Evolutionary conservation across 345 rosid genomes (phyloP).

Genomic region (Syzygium jambos): DNA sequence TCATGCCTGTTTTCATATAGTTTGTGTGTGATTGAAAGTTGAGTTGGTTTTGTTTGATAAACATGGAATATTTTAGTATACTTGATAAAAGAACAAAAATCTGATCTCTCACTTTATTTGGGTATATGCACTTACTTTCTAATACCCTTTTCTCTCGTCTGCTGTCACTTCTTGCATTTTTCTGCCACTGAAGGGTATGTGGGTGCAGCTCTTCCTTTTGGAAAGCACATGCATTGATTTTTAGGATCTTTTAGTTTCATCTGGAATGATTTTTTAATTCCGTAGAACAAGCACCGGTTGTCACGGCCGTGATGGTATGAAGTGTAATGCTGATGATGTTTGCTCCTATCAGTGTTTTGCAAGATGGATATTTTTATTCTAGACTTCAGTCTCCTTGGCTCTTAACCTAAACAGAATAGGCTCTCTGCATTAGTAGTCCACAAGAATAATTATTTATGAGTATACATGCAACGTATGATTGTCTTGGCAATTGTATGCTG

Average conservation of each 20-base stretch:
- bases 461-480: not conserved
- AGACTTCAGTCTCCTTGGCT: not conserved
- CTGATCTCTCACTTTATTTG: not conserved
- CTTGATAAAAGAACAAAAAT: not conserved
- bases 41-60: not conserved
- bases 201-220: not conserved
- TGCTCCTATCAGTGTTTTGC: not conserved
- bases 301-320: not conserved
- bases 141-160: not conserved
- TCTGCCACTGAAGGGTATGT: not conserved
- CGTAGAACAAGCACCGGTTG: not conserved
- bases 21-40: not conserved
- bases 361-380: not conserved
- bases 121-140: not conserved
- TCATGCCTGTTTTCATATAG: not conserved
- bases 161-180: not conserved
- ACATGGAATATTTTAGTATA: not conserved
- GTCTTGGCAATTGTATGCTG: not conserved
- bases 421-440: not conserved
- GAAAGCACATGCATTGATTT: not conserved
- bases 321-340: not conserved
- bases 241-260: not conserved
- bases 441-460: not conserved
- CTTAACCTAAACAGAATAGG: not conserved
- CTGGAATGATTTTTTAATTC: not conserved